A percentile compares a stretch with the other conserved stretches of the same genome.
Conservation (phyloP, 2,329 filamentous ascomycete species). For the Verticillium nubilum region DNA sequence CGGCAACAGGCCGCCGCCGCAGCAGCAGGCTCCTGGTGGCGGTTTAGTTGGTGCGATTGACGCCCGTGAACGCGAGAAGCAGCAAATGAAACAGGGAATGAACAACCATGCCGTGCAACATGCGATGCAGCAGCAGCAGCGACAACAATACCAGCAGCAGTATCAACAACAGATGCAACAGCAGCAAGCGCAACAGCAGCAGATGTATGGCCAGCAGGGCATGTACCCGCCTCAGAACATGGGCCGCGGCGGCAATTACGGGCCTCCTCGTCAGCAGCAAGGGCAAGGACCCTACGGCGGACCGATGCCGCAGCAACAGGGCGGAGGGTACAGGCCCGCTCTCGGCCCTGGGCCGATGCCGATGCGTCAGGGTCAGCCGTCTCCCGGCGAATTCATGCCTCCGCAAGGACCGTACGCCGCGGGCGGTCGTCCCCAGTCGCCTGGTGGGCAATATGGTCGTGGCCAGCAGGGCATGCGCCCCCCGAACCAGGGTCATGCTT, state of each 20-base stretch:
- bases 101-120: constrained; percentile 68
- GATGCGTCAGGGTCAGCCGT: constrained; percentile 19
- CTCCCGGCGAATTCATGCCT: constrained; percentile 18
- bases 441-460: constrained; percentile 1
- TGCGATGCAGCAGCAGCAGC: constrained; percentile 64
- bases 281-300: constrained; percentile 2
- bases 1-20: constrained; percentile 34
- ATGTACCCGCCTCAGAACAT: constrained; percentile 18
- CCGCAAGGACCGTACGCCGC: constrained; percentile 24
- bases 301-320: constrained; percentile 7
- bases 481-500: constrained; percentile 29
- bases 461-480: constrained; percentile 8
- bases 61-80: constrained; percentile 71
- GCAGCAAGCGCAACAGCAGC: constrained; percentile 23
- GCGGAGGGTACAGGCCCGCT: constrained; percentile 5
- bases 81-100: constrained; percentile 62
- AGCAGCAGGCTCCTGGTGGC: constrained; percentile 44
- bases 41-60: constrained; percentile 77
- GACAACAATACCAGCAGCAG: constrained; percentile 32
- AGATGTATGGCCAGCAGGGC: constrained; percentile 20
- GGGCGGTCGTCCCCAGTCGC: constrained; percentile 7
- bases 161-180: constrained; percentile 27
- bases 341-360: constrained; percentile 12
- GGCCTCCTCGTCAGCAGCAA: constrained; percentile 2
- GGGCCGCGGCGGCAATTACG: constrained; percentile 1